A percentile compares a stretch with the other conserved stretches of the same genome.
These are phyloP conservation scores for Glonium stellatum DNA, from an alignment of 495 filamentous ascomycete species.

Conservation along the genomic window DNA sequence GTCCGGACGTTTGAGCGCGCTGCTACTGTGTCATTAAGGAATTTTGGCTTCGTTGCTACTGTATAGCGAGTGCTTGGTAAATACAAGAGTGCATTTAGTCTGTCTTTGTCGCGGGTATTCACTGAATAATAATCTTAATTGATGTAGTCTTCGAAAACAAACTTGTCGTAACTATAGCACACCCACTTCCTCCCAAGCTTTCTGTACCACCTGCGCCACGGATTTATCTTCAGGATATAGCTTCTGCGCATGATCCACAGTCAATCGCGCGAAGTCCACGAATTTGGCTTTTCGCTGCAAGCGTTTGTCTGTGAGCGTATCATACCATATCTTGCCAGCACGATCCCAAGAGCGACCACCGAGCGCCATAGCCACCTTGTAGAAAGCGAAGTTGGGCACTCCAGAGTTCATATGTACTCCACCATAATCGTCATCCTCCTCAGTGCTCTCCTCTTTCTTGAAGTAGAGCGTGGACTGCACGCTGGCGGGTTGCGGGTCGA, in stretches of 20 bases:
- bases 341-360: slow-evolving; percentile 48
- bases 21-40: too few relatives aligned
- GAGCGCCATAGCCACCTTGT: slow-evolving; percentile 39
- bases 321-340: slow-evolving; percentile 48
- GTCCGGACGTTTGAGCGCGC: too few relatives aligned
- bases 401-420: slow-evolving; percentile 50
- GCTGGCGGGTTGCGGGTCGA: not conserved
- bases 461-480: too few relatives aligned
- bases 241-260: slow-evolving; percentile 11
- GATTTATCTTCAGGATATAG: not conserved
- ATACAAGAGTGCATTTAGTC: too few relatives aligned
- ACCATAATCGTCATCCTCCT: too few relatives aligned
- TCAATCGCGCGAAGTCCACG: slow-evolving; percentile 22
- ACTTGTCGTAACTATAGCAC: too few relatives aligned
- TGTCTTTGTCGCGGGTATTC: too few relatives aligned
- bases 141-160: too few relatives aligned
- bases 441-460: too few relatives aligned
- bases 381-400: slow-evolving; percentile 49
- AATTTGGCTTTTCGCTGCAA: slow-evolving; percentile 10
- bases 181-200: slow-evolving; percentile 11
- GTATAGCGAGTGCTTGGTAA: too few relatives aligned
- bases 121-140: too few relatives aligned
- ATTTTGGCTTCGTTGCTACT: too few relatives aligned
- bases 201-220: not conserved
- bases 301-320: slow-evolving; percentile 27